Evolutionary conservation across 306 rosid genomes (phyloP), one percentile per base, ranked within the genome.

Genomic region (Trifolium fragiferum): DNA sequence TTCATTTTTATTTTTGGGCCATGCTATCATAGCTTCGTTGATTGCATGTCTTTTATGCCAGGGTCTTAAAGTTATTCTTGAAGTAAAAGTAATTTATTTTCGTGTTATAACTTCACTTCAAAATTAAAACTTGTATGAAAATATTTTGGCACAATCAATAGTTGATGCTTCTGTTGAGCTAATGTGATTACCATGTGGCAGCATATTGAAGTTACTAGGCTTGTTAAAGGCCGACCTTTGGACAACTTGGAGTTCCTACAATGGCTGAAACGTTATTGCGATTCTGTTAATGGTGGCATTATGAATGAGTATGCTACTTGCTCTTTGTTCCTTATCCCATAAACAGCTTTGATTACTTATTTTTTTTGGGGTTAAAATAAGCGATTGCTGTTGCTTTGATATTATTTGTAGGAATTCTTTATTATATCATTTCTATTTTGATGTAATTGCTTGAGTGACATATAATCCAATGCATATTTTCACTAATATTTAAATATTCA

Each of bases 251-350:
- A 95, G 83, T 90, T 95, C 83, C 82, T 95, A 46, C 99, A 95
- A 80, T 95, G 99, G 99, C 82, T 95, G 89, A 95, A 95, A 81
- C 99, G 98, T 64, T 92, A 92, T 81, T 95, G 99, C 75, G 99
- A 95, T 87, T 95, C 99, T 49, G 74, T 92, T 65, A 95, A 95
- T 80, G 99, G 99, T 50, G 99, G 99, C 90, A 92, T 95, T 64
- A 90, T 90, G 96, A 95, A 95, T 38, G 87, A 84, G 87, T 84
- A 84, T 58, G 87, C 25, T 55, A 72, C 79, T 70, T 70, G 10
- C 38, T 73, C 35, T 27, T 32, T 43, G 50, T 51, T 76, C 73
- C 68, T 72, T 35, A 9, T 25, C 44, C 57, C 70, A 23, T 32
- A 25, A 18, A 27, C 44, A 62, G 43, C 72, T 77, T 70, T 66